phyloP scores from a whole-genome alignment of 805 yeast genomes.

The Brettanomyces sp. region DNA sequence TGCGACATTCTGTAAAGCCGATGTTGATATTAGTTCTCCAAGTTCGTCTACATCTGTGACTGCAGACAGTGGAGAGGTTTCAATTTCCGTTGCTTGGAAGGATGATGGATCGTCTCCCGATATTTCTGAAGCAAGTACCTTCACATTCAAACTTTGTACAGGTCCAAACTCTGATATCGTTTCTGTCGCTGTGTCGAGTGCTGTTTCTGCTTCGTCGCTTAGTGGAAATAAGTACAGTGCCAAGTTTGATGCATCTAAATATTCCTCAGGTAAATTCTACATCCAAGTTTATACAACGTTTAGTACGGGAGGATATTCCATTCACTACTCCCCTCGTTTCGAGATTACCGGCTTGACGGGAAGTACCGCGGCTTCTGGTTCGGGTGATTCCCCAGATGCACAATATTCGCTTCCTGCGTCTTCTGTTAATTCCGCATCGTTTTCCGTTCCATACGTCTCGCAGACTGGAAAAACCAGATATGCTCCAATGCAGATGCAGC shows the following conservation, averaged over 20 bases:
- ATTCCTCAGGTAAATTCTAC: constrained; percentile 60
- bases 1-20: constrained; percentile 21
- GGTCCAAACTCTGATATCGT: constrained; percentile 48
- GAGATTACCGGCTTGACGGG: constrained; percentile 67
- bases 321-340: constrained; percentile 64
- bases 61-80: constrained; percentile 29
- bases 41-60: constrained; percentile 28
- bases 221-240: constrained; percentile 32
- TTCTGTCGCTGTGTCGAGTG: constrained; percentile 26
- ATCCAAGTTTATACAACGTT: constrained; percentile 55
- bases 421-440: constrained; percentile 38
- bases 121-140: constrained; percentile 32
- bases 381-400: constrained; percentile 36
- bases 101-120: constrained; percentile 44
- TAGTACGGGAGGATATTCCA: constrained; percentile 38
- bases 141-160: constrained; percentile 54
- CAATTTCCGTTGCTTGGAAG: constrained; percentile 43
- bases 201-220: constrained; percentile 23
- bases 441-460: constrained; percentile 57
- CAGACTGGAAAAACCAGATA: constrained; percentile 74
- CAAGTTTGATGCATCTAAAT: constrained; percentile 31
- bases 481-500: constrained; percentile 94
- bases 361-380: constrained; percentile 36
- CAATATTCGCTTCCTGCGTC: constrained; percentile 22
- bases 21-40: constrained; percentile 38